Conservation (phyloP, 2,329 filamentous ascomycete genomes). For the Ceratocystis alfenasii region DNA sequence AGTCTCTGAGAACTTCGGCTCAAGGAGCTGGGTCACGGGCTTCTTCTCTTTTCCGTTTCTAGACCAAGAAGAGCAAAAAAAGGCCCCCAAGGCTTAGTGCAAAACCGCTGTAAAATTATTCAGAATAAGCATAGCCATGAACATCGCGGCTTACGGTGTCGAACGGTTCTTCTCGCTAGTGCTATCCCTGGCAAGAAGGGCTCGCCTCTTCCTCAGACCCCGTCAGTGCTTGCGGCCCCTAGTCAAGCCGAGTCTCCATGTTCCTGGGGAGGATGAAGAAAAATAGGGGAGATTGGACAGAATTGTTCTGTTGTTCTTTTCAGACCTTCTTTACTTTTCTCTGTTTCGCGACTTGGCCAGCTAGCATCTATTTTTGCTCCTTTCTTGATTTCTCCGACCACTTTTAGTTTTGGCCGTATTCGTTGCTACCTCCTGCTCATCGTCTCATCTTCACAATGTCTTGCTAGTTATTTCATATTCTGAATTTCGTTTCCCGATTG, state of each 20-base stretch:
- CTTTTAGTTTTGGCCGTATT: neutral
- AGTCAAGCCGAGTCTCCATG: neutral
- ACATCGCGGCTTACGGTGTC: neutral
- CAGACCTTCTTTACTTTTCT: conserved; percentile 10
- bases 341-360: conserved; percentile 9
- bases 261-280: conserved; percentile 3
- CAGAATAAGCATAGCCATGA: neutral
- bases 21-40: neutral
- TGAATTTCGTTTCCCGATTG: neutral
- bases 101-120: neutral
- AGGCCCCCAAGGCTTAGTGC: neutral
- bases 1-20: neutral
- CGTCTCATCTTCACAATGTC: conserved; percentile 3
- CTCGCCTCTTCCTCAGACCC: conserved; percentile 9
- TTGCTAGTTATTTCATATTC: neutral
- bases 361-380: conserved; percentile 10
- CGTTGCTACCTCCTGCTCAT: neutral
- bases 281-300: conserved; percentile 7
- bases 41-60: neutral
- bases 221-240: conserved; percentile 3
- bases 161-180: conserved; percentile 7
- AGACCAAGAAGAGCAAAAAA: neutral
- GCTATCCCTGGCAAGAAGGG: conserved; percentile 1
- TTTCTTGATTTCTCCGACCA: neutral
- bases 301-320: conserved; percentile 10